Evolutionary conservation across 768 basidiomycete species (phyloP).

Genomic region (Leccinum obscurum): DNA sequence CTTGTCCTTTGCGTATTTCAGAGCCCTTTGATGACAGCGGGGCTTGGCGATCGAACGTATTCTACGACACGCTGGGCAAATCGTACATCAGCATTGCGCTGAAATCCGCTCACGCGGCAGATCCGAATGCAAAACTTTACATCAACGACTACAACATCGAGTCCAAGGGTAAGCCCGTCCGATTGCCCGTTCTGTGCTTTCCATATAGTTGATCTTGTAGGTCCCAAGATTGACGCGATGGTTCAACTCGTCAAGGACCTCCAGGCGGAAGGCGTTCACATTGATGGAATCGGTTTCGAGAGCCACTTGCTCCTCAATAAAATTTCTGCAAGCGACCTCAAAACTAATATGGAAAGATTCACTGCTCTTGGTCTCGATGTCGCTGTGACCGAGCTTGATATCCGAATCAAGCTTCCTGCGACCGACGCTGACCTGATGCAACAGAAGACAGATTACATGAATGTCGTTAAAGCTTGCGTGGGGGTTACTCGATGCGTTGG

Average conservation of each 20-base stretch:
- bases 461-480: conserved; percentile 50
- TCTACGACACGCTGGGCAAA: conserved; percentile 49
- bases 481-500: conserved; percentile 37
- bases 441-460: conserved; percentile 56
- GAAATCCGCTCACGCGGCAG: conserved; percentile 30
- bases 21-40: conserved; percentile 52
- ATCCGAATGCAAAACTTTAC: conserved; percentile 34
- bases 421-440: conserved; percentile 49
- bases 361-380: conserved; percentile 63
- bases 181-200: neutral
- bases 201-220: neutral
- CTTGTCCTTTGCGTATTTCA: neutral
- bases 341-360: conserved; percentile 50
- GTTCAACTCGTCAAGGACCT: conserved; percentile 51
- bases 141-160: conserved; percentile 34
- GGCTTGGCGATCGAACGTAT: conserved; percentile 51
- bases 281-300: conserved; percentile 65
- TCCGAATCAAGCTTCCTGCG: conserved; percentile 53
- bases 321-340: conserved; percentile 46
- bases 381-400: conserved; percentile 69
- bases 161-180: conserved; percentile 18
- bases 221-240: conserved; percentile 47
- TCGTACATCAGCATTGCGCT: conserved; percentile 52
- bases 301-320: conserved; percentile 59
- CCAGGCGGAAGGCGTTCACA: conserved; percentile 45